A percentile compares a stretch with the other conserved stretches of the same genome.
These are phyloP conservation scores for Colletotrichum sp. DNA, from an alignment of 2,329 filamentous ascomycete species.

Conservation along the genomic window DNA sequence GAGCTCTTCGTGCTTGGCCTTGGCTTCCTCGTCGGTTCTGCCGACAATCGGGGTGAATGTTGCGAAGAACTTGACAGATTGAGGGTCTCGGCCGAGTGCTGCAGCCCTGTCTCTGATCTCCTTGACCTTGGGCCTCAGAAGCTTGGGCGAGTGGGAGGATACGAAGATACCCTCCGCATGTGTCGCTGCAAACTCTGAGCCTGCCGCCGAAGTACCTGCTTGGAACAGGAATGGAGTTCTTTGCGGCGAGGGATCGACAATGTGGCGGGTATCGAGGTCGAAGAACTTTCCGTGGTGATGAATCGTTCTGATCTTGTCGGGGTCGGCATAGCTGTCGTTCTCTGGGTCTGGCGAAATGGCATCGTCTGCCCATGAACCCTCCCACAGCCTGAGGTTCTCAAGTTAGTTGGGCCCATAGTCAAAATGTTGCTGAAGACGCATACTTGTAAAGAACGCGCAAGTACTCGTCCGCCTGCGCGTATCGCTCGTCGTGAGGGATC, in stretches of 20 bases:
- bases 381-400: slow-evolving; percentile 30
- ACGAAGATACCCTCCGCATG: slow-evolving; percentile 68
- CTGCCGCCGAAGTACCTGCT: slow-evolving; percentile 63
- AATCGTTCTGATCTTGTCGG: slow-evolving; percentile 63
- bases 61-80: slow-evolving; percentile 60
- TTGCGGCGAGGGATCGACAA: slow-evolving; percentile 61
- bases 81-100: slow-evolving; percentile 57
- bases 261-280: slow-evolving; percentile 39
- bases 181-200: slow-evolving; percentile 58
- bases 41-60: slow-evolving; percentile 56
- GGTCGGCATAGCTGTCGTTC: slow-evolving; percentile 62
- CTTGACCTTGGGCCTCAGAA: slow-evolving; percentile 54
- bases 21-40: slow-evolving; percentile 56
- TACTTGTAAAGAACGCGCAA: slow-evolving; percentile 66
- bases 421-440: not conserved
- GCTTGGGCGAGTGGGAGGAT: slow-evolving; percentile 53
- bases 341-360: slow-evolving; percentile 58
- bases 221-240: slow-evolving; percentile 63
- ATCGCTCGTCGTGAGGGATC: slow-evolving; percentile 66
- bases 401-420: too few species aligned
- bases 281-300: slow-evolving; percentile 46
- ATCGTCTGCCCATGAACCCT: slow-evolving; percentile 62
- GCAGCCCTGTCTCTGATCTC: slow-evolving; percentile 57
- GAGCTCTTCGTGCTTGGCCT: slow-evolving; percentile 53
- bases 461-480: slow-evolving; percentile 67